These are phyloP conservation scores for Rutstroemia sp. DNA, from an alignment of 2,329 filamentous ascomycete species.

Conservation along the genomic window DNA sequence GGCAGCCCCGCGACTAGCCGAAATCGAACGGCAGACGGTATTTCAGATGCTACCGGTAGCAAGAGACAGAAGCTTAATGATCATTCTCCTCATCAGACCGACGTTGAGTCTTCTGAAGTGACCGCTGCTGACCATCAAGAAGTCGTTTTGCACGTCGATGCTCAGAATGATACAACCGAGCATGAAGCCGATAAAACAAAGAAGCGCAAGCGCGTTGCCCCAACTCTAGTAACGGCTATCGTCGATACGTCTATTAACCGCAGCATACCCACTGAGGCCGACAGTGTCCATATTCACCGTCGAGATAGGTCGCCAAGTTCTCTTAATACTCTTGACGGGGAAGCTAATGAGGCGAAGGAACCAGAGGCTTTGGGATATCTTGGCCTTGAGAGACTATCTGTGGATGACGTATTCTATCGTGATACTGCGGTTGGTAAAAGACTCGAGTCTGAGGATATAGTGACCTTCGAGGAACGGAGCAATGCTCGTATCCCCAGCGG, in stretches of 20 bases:
- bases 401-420: conserved; percentile 37
- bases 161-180: too few relatives aligned
- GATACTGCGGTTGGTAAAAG: conserved; percentile 24
- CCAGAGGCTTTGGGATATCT: conserved; percentile 28
- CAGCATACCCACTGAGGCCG: conserved; percentile 20
- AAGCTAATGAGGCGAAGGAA: too few relatives aligned
- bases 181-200: conserved; percentile 11
- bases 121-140: neutral
- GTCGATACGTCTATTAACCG: conserved; percentile 19
- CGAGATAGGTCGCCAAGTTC: too few relatives aligned
- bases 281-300: conserved; percentile 8
- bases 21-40: neutral
- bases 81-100: neutral
- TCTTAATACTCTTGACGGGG: too few relatives aligned
- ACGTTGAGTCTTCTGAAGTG: neutral
- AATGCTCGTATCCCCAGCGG: conserved; percentile 33
- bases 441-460: conserved; percentile 19
- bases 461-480: conserved; percentile 21
- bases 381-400: conserved; percentile 30
- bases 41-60: neutral
- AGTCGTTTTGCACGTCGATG: neutral
- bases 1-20: neutral
- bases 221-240: conserved; percentile 23
- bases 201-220: conserved; percentile 29
- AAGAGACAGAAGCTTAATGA: neutral